Conservation (phyloP, 2,329 filamentous ascomycete genomes). For the Xylaria sp. region DNA sequence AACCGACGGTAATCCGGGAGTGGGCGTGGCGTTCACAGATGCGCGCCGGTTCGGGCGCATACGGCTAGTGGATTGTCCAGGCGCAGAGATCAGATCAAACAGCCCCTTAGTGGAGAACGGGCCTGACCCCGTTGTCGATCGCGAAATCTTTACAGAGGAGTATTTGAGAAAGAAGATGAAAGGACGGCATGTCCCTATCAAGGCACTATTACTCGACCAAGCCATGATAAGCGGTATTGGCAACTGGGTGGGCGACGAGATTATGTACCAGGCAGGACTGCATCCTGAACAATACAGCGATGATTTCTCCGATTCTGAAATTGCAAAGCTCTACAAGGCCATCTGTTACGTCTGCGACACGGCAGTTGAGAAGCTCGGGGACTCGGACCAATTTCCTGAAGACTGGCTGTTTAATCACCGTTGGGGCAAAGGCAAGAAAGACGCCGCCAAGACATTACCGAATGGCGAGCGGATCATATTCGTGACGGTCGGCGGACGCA, state of each 20-base stretch:
- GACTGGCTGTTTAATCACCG: conserved; percentile 88
- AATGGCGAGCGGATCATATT: conserved; percentile 86
- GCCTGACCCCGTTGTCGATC: conserved; percentile 87
- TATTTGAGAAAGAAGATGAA: conserved; percentile 76
- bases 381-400: conserved; percentile 82
- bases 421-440: conserved; percentile 89
- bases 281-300: conserved; percentile 95
- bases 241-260: conserved; percentile 97
- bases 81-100: conserved; percentile 73
- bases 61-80: conserved; percentile 80
- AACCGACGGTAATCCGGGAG: conserved; percentile 54
- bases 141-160: conserved; percentile 73
- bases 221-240: conserved; percentile 88
- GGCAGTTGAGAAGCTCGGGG: conserved; percentile 78
- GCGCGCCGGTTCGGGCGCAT: conserved; percentile 79
- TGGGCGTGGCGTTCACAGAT: conserved; percentile 77
- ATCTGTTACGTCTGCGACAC: conserved; percentile 81
- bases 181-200: conserved; percentile 83
- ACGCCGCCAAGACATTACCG: conserved; percentile 69
- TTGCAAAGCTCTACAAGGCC: conserved; percentile 72
- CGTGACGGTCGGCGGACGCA: conserved; percentile 87
- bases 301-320: conserved; percentile 74
- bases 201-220: conserved; percentile 88
- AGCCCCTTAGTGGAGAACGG: conserved; percentile 89
- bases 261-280: conserved; percentile 84